Conservation (phyloP, 208 protist genomes). For the Leishmania arabica region DNA sequence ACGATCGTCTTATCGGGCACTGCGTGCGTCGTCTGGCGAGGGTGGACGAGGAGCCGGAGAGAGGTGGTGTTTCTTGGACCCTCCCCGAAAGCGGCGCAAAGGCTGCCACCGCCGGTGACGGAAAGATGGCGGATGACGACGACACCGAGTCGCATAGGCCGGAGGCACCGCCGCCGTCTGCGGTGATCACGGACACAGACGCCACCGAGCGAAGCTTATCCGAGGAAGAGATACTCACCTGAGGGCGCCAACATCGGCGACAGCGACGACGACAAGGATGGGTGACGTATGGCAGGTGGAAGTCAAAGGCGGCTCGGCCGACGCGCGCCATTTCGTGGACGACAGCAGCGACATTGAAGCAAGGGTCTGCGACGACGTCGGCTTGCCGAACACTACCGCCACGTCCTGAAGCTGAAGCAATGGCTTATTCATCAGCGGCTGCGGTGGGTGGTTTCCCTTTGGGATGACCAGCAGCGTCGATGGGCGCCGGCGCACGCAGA, state of each 20-base stretch:
- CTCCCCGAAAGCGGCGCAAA: neutral
- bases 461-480: neutral
- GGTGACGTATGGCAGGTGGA: neutral
- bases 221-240: too few relatives aligned
- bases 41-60: neutral
- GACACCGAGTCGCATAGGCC: too few relatives aligned
- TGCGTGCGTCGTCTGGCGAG: neutral
- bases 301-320: neutral
- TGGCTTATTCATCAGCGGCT: constrained; percentile 20
- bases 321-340: neutral
- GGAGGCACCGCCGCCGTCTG: too few relatives aligned
- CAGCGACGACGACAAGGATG: neutral
- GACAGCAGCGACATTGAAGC: constrained; percentile 4
- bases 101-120: too few relatives aligned
- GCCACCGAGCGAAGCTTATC: too few relatives aligned
- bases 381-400: constrained; percentile 16
- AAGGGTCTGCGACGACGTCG: constrained; percentile 5
- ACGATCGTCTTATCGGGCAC: neutral
- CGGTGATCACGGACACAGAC: too few relatives aligned
- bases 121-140: neutral
- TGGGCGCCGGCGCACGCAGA: neutral
- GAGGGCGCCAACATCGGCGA: too few relatives aligned
- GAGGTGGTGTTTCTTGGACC: neutral
- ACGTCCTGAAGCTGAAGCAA: constrained; percentile 19
- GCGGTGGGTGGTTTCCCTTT: neutral